Conservation (phyloP, 768 basidiomycete species). For the Phanerochaete carnosa region DNA sequence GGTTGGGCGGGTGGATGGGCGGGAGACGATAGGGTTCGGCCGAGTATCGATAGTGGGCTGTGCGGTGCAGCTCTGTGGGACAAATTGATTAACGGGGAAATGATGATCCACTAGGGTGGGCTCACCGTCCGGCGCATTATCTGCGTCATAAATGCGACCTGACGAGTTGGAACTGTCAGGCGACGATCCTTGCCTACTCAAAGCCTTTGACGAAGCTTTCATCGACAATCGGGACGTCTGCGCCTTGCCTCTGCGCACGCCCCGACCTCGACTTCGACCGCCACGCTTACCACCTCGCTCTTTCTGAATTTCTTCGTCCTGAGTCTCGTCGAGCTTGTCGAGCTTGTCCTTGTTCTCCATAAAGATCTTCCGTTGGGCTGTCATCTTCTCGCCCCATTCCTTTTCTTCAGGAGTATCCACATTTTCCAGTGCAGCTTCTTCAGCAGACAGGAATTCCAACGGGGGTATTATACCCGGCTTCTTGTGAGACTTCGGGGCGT, state of each 20-base stretch:
- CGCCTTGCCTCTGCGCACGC: background rate
- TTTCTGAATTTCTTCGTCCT: background rate
- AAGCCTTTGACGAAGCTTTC: background rate
- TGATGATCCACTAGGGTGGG: background rate
- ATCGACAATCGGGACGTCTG: background rate
- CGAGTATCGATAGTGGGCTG: background rate
- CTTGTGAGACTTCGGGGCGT: conserved; percentile 25
- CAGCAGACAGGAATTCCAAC: conserved; percentile 24
- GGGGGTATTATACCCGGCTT: conserved; percentile 27
- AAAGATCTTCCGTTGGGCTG: conserved; percentile 33
- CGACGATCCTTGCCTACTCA: background rate
- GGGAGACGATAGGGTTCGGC: conserved; percentile 3
- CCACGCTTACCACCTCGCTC: background rate
- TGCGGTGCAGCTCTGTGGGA: background rate
- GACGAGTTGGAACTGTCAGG: background rate
- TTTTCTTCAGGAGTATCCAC: conserved; percentile 41
- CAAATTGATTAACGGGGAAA: background rate
- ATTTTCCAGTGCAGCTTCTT: conserved; percentile 38
- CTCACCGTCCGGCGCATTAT: background rate
- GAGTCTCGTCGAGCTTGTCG: conserved; percentile 15
- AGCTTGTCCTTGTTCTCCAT: conserved; percentile 26
- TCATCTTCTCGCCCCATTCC: conserved; percentile 38
- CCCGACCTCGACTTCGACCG: background rate
- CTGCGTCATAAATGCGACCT: background rate
- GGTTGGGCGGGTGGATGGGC: background rate